phyloP scores from a whole-genome alignment of 306 rosid species.

The Castanospermum australe region DNA sequence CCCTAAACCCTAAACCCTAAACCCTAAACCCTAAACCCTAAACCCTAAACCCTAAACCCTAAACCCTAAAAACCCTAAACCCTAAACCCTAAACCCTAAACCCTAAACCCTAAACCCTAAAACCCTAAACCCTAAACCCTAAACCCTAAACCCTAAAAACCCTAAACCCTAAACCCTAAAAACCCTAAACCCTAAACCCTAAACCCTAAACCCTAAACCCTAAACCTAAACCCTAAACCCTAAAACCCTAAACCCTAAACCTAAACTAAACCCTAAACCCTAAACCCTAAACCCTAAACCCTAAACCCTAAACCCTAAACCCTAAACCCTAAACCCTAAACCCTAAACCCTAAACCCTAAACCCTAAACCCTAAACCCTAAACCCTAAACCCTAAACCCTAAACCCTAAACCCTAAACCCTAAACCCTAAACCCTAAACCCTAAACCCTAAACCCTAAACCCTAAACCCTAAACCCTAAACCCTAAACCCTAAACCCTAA shows the following conservation, averaged over 20 bases:
- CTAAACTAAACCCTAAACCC: neutral
- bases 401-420: neutral
- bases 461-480: neutral
- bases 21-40: constrained; percentile 26
- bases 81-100: constrained; percentile 24
- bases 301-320: constrained; percentile 5
- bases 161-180: constrained; percentile 19
- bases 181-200: constrained; percentile 18
- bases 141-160: constrained; percentile 10
- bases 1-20: constrained; percentile 10
- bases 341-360: neutral
- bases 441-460: constrained; percentile 6
- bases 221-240: constrained; percentile 13
- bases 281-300: neutral
- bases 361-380: neutral
- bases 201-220: neutral
- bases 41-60: constrained; percentile 27
- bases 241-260: constrained; percentile 1
- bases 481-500: constrained; percentile 10
- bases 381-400: too few species aligned
- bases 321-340: constrained; percentile 16
- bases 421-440: constrained; percentile 8
- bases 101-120: constrained; percentile 17
- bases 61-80: constrained; percentile 22
- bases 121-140: constrained; percentile 28